Conservation (phyloP, 1,284 basidiomycete genomes). For the Naganishia cerealis region DNA sequence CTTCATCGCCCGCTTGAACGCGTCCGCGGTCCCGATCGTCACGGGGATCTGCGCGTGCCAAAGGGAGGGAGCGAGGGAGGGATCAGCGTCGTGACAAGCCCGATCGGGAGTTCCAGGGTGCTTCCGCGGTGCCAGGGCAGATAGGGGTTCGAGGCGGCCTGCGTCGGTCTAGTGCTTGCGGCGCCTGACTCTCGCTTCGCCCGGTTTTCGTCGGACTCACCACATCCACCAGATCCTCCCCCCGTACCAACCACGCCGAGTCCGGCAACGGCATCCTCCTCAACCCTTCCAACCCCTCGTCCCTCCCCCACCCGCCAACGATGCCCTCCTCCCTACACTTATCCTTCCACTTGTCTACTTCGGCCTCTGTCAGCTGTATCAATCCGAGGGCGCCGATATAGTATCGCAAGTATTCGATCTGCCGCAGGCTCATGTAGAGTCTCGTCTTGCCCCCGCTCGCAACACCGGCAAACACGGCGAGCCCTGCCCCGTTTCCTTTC, state of each 20-base stretch:
- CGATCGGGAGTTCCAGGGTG: too few species aligned
- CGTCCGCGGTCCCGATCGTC: background rate
- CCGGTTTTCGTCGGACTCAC: constrained; percentile 27
- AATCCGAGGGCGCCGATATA: constrained; percentile 74
- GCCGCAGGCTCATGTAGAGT: constrained; percentile 73
- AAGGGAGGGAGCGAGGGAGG: too few species aligned
- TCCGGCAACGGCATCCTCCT: constrained; percentile 27
- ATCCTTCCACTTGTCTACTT: background rate
- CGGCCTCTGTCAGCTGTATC: constrained; percentile 55
- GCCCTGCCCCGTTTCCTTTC: background rate
- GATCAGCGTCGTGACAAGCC: too few species aligned
- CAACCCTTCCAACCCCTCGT: background rate
- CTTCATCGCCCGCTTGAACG: constrained; percentile 18
- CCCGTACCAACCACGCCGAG: constrained; percentile 13
- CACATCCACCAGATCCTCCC: constrained; percentile 24
- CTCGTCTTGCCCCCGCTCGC: constrained; percentile 9
- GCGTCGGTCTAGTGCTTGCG: too few species aligned
- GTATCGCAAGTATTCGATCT: constrained; percentile 79
- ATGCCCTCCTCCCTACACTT: background rate
- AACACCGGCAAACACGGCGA: background rate
- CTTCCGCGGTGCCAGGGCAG: too few species aligned
- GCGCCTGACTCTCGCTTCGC: too few species aligned
- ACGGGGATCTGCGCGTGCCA: background rate
- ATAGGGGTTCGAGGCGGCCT: too few species aligned
- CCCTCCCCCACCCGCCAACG: background rate